These are phyloP conservation scores for Pseudogymnoascus sp. DNA, from an alignment of 2,329 filamentous ascomycete genomes.

Conservation along the genomic window DNA sequence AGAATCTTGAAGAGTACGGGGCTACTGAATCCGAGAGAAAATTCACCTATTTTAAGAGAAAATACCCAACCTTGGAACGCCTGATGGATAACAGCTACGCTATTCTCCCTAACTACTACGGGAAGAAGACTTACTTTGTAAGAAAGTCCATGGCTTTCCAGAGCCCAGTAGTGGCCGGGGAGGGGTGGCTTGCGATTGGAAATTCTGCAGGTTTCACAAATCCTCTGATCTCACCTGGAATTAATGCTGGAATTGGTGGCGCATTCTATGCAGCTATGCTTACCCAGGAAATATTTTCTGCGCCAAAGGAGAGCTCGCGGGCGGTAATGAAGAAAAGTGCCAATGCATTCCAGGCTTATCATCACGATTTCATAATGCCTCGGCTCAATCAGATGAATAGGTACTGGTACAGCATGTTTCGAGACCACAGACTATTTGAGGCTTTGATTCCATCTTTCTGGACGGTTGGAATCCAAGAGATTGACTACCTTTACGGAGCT, in stretches of 20 bases:
- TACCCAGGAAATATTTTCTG: background rate
- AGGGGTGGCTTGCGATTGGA: constrained; percentile 25
- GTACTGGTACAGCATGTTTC: background rate
- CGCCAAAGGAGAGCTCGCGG: background rate
- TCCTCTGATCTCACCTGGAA: constrained; percentile 25
- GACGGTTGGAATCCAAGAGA: background rate
- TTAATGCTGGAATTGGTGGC: constrained; percentile 17
- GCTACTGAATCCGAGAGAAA: constrained; percentile 22
- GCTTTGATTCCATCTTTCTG: background rate
- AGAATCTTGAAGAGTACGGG: constrained; percentile 20
- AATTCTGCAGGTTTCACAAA: constrained; percentile 26
- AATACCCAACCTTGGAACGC: constrained; percentile 20
- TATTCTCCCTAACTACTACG: constrained; percentile 5
- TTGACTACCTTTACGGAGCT: background rate
- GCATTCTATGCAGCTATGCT: background rate
- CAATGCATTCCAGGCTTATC: background rate
- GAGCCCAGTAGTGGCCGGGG: constrained; percentile 22
- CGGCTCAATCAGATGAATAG: background rate
- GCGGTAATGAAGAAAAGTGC: background rate
- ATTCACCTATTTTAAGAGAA: constrained; percentile 22
- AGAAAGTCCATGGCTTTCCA: constrained; percentile 12
- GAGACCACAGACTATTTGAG: background rate
- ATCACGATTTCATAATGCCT: background rate
- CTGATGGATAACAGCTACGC: constrained; percentile 19
- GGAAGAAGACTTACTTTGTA: background rate